Percentiles rank a stretch among this genome's conserved stretches.
These are phyloP conservation scores for Aureobasidium sp. DNA, from an alignment of 2,329 filamentous ascomycete species.

Conservation along the genomic window DNA sequence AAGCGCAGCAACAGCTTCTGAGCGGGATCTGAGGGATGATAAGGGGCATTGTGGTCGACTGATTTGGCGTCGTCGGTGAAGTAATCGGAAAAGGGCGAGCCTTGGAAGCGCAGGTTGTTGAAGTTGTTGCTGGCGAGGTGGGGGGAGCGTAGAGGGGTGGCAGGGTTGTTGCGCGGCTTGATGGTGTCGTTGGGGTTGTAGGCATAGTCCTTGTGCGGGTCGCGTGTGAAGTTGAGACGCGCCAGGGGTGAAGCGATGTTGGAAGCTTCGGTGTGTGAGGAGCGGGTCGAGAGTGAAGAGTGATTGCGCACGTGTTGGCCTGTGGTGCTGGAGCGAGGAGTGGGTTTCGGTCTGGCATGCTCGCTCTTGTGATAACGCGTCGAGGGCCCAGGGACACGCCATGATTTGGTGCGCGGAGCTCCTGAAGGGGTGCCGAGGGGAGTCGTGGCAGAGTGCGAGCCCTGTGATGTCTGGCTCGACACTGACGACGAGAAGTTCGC, in stretches of 20 bases:
- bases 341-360: constrained; percentile 14
- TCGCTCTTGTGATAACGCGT: constrained; percentile 25
- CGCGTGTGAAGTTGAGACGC: constrained; percentile 13
- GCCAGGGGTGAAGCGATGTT: constrained; percentile 12
- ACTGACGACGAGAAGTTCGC: constrained; percentile 11
- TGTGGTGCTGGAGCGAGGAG: neutral
- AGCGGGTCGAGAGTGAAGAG: constrained; percentile 8
- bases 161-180: constrained; percentile 14
- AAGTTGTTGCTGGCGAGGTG: constrained; percentile 5
- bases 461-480: neutral
- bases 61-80: constrained; percentile 31
- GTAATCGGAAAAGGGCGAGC: constrained; percentile 35
- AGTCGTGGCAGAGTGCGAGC: constrained; percentile 9
- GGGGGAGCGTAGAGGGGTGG: constrained; percentile 17
- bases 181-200: constrained; percentile 8
- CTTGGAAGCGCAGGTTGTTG: constrained; percentile 18
- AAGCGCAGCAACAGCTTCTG: constrained; percentile 31
- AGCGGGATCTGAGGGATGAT: constrained; percentile 21
- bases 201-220: constrained; percentile 10
- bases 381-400: constrained; percentile 28
- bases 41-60: constrained; percentile 16
- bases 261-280: constrained; percentile 4
- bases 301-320: constrained; percentile 1
- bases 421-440: neutral
- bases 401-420: constrained; percentile 17